Percentiles rank a stretch among this genome's conserved stretches.
Conservation (phyloP, 768 basidiomycete species). For the Pisolithus tinctorius region DNA sequence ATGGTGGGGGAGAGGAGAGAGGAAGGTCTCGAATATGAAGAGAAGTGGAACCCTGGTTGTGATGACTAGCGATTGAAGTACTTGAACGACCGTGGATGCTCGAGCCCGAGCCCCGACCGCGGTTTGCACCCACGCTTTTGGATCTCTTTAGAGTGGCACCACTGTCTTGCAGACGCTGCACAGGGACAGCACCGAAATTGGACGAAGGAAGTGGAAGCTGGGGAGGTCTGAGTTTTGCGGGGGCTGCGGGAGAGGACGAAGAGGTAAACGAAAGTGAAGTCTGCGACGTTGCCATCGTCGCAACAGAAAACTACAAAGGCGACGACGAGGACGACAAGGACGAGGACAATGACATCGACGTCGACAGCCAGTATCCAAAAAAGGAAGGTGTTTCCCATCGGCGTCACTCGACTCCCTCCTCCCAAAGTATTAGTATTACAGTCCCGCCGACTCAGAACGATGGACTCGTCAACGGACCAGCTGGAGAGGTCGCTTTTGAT, state of each 20-base stretch:
- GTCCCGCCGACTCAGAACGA: not conserved
- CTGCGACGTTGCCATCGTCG: constrained; percentile 6
- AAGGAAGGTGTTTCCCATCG: too few species aligned
- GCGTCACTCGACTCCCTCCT: too few species aligned
- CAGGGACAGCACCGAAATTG: constrained; percentile 10
- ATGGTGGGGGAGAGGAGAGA: constrained; percentile 23
- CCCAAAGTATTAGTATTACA: too few species aligned
- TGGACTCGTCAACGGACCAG: not conserved
- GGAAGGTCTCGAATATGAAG: constrained; percentile 13
- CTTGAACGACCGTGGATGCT: constrained; percentile 6
- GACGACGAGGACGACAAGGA: not conserved
- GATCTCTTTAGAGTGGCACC: constrained; percentile 4
- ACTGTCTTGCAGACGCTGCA: constrained; percentile 9
- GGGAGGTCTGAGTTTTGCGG: constrained; percentile 6
- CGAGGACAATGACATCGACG: not conserved
- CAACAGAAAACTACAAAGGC: not conserved
- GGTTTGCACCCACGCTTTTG: constrained; percentile 4
- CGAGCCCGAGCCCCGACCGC: not conserved
- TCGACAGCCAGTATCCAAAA: too few species aligned
- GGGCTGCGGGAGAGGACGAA: not conserved
- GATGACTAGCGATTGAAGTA: constrained; percentile 4
- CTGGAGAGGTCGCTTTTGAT: constrained; percentile 37
- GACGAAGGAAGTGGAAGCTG: constrained; percentile 11
- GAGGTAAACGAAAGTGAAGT: constrained; percentile 9
- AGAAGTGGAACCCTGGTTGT: constrained; percentile 11